Evolutionary conservation across 495 filamentous ascomycete species (phyloP), one percentile per base, ranked within the genome.

Genomic region (Aspergillus homomorphus): DNA sequence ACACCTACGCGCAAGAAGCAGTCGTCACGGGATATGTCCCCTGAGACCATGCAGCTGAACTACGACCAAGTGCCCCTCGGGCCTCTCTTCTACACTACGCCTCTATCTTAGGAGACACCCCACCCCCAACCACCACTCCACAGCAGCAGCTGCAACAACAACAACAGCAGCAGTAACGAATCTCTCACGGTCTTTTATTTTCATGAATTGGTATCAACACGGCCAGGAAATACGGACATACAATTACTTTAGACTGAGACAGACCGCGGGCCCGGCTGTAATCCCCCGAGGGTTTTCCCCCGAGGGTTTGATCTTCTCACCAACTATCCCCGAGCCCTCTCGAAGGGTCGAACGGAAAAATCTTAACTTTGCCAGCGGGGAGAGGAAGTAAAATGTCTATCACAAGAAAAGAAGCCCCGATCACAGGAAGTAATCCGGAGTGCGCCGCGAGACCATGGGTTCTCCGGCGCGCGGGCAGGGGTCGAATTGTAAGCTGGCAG

Each of bases 381-480:
- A 59, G 56, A 64, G 55, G 67, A 65, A 63, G 53, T 61, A 65
- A 52, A 63, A 64, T 65, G 62, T 79, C 73, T 77, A 67, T 67
- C 68, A 64, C 48, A 59, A 61, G 49, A 52, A 57, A 59, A 78
- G n/a, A n/a, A n/a, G n/a, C n/a, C n/a, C 33, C 10, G 6, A 38
- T 76, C 89, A 98, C 69, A 98, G 87, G 88, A 98, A 98, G 80
- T 98, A 98, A 71, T 98, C 93, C 23, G 93, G 93, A 63, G 93
- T 98, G 62, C 91, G 86, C 77, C 95, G 87, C 62, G 94, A 97
- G 65, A 98, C 94, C 95, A 98, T 98, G 15, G 94, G 94, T 71
- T 98, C 94, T 57, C 94, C 94, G 57, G 94, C 93, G 72, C 94
- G 83, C 48, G 94, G 94, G 82, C 94, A 98, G 58, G 94, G 94